Base-by-base conservation (phyloP, 2,329 filamentous ascomycete genomes). In the Malbranchea cinnamomea region DNA sequence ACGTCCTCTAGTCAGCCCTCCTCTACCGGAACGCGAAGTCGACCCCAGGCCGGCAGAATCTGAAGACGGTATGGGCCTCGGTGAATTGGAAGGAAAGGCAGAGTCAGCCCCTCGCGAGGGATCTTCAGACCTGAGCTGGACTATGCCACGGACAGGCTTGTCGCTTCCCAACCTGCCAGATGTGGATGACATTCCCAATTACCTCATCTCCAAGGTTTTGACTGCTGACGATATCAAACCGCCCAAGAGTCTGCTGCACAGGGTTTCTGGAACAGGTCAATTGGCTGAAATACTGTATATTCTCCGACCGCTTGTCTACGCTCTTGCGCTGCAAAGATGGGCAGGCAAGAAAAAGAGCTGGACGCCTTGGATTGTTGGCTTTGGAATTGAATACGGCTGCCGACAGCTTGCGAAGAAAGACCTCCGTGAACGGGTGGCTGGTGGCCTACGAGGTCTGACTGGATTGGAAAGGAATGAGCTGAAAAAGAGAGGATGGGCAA, bases 181-280 rank as follows among this genome's bases (percentile, higher is more conserved):
- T 33, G 70, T 78, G 1, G 69, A 75, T 30, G 82, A 93, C 43
- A 85, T 94, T 35, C 82, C 81, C 29, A 73, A 71, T 25, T 98
- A 92, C 53, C 70, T 98, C 4, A 71, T 92, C 14, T 77, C 78
- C 19, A 85, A 91, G 41, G 87, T 95, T 8, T 67, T 98, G 26
- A 93, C 83, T 0, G 83, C 89, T 6, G 89, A 98, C 56, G 89
- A 95, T 50, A 89, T 98, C 61, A 94, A 93, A 53, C 81, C 87
- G 0, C 82, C 89, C 0, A 77, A 78, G 20, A 76, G 79, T 31
- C 68, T 98, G 5, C 65, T 95, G n/a, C 85, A 91, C 49, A 74
- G 74, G 20, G 64, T 64, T 17, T 56, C 52, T 3, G 66, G 89
- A 1, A 76, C 78, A 37, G 84, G 84, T 1, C 82, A 85, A 42